These are phyloP conservation scores for Macrolepiota dolichaula DNA, from an alignment of 768 basidiomycete species.

Conservation along the genomic window DNA sequence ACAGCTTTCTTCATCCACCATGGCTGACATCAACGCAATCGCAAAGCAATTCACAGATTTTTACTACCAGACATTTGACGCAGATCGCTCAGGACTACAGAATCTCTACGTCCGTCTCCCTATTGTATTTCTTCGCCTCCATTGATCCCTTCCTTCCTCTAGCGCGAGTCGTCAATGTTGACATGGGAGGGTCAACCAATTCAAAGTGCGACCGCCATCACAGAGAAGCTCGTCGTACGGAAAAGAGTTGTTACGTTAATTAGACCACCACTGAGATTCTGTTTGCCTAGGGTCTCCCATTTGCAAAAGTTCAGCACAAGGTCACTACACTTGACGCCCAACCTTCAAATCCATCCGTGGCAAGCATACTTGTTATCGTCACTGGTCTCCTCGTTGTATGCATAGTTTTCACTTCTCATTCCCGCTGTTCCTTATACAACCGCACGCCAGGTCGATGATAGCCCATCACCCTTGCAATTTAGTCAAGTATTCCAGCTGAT, in stretches of 20 bases:
- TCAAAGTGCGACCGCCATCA: slow-evolving; percentile 52
- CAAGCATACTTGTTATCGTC: slow-evolving; percentile 66
- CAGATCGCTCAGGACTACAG: slow-evolving; percentile 49
- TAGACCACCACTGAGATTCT: not conserved
- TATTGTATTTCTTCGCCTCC: slow-evolving; percentile 7
- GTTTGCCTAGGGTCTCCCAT: slow-evolving; percentile 65
- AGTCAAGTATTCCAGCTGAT: slow-evolving; percentile 93
- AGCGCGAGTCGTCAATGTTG: slow-evolving; percentile 85
- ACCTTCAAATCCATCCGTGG: slow-evolving; percentile 46
- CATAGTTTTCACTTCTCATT: slow-evolving; percentile 5
- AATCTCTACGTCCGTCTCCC: slow-evolving; percentile 72
- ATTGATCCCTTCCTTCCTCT: slow-evolving; percentile 24
- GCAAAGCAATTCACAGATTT: slow-evolving; percentile 77
- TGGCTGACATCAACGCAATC: slow-evolving; percentile 68
- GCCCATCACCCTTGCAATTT: slow-evolving; percentile 77
- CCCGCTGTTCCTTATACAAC: slow-evolving; percentile 1
- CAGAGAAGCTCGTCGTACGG: slow-evolving; percentile 70
- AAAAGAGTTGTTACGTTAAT: not conserved
- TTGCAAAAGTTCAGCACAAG: slow-evolving; percentile 76
- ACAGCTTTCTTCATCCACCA: slow-evolving; percentile 18
- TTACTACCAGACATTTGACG: slow-evolving; percentile 83
- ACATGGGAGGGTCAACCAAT: slow-evolving; percentile 69
- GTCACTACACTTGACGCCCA: slow-evolving; percentile 86
- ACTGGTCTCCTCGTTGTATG: slow-evolving; percentile 81
- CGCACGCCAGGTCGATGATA: slow-evolving; percentile 72